These are phyloP conservation scores for Aciculosporium take DNA, from an alignment of 2,329 filamentous ascomycete species.

Conservation along the genomic window DNA sequence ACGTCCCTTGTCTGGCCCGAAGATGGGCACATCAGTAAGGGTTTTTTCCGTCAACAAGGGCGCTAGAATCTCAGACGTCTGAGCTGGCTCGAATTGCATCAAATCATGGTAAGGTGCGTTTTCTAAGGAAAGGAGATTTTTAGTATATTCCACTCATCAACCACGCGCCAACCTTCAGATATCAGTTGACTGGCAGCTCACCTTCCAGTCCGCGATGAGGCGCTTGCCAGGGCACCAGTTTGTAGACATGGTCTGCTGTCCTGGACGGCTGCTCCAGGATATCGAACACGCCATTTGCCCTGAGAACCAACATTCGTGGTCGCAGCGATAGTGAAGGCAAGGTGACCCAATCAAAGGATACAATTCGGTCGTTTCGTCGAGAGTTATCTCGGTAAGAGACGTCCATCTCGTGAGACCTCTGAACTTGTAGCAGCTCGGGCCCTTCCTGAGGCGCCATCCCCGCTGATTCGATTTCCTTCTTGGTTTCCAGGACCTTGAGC, in stretches of 20 bases:
- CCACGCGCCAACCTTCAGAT: no score
- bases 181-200: constrained; percentile 13
- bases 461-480: constrained; percentile 34
- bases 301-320: constrained; percentile 44
- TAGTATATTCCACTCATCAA: no score
- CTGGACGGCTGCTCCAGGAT: constrained; percentile 47
- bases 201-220: constrained; percentile 44
- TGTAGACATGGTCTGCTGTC: constrained; percentile 43
- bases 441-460: constrained; percentile 27
- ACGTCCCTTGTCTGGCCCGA: constrained; percentile 35
- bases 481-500: constrained; percentile 45
- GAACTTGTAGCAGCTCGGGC: constrained; percentile 45
- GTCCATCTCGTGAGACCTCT: constrained; percentile 47
- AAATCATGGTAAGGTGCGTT: constrained; percentile 37
- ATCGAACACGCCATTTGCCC: constrained; percentile 46
- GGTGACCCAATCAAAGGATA: constrained; percentile 55
- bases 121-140: constrained; percentile 23
- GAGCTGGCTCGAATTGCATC: constrained; percentile 43
- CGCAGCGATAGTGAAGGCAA: constrained; percentile 39
- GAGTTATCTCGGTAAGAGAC: constrained; percentile 38
- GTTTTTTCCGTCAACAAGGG: constrained; percentile 39
- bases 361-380: constrained; percentile 44
- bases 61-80: constrained; percentile 37
- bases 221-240: constrained; percentile 45
- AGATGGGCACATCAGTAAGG: constrained; percentile 40